These are phyloP conservation scores for Pyropia haitanensis DNA, from an alignment of 23 red algal genomes.

Conservation along the genomic window DNA sequence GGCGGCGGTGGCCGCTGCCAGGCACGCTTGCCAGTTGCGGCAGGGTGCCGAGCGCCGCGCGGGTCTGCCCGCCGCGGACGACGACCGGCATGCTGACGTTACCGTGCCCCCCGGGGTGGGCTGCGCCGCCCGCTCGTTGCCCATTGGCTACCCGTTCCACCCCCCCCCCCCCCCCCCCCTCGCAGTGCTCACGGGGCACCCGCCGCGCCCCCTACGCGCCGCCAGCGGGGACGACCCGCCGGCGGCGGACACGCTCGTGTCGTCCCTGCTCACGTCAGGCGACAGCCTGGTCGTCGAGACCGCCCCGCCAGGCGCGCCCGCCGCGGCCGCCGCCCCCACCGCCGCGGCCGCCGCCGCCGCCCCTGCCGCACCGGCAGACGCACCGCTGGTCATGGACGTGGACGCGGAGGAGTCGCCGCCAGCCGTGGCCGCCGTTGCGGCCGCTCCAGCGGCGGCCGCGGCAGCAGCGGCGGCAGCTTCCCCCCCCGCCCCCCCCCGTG, in stretches of 20 bases:
- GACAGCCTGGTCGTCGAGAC: slow-evolving; percentile 35
- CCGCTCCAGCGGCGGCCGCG: not conserved
- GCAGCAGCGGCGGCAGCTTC: not conserved
- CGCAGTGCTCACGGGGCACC: slow-evolving; percentile 30
- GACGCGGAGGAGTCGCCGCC: slow-evolving; percentile 1
- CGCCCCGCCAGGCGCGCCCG: not conserved
- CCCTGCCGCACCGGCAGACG: not conserved
- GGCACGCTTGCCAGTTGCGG: too few relatives aligned
- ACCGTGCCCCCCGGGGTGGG: too few relatives aligned
- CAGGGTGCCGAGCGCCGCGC: too few relatives aligned
- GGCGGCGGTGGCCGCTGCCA: too few relatives aligned
- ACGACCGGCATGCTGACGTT: too few relatives aligned
- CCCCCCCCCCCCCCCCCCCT: not conserved
- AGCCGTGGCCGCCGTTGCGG: not conserved
- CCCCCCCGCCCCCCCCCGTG: not conserved
- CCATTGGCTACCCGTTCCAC: too few relatives aligned
- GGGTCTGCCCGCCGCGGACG: too few relatives aligned
- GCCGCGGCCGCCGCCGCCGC: not conserved
- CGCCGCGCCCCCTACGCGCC: slow-evolving; percentile 27
- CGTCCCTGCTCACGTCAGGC: slow-evolving; percentile 14
- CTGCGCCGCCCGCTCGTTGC: not conserved
- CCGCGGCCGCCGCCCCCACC: not conserved
- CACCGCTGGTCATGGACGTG: not conserved
- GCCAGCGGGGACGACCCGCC: not conserved
- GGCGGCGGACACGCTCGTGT: not conserved